Base-by-base conservation (phyloP, 805 yeast genomes). In the Yamadazyma endophytica region DNA sequence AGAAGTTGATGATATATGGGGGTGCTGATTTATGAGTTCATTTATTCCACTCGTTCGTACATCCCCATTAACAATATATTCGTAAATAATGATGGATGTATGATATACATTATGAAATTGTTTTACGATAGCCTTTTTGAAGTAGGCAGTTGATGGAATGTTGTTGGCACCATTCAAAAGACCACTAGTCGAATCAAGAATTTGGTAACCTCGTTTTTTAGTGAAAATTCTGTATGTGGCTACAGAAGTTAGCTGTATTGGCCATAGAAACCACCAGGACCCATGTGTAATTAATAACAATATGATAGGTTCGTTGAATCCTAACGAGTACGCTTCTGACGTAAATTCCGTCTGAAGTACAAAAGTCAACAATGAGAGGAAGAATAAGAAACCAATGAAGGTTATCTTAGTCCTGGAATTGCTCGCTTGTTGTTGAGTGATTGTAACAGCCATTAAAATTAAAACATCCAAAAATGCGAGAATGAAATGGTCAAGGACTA, bases 291-390 rank as follows among this genome's bases (percentile, higher is more conserved):
- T 56, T 32, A 68, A 54, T n/a, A 80, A 57, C 33, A 81, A 58
- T 15, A 85, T 54, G 14, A 84, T 64, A 0, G 96, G 95, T 48
- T 85, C 88, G 31, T 70, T 52, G 53, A 76, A 86, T 3, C 68
- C 71, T 6, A 62, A 50, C 18, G 66, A 61, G 49, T 84, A 81
- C 5, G 86, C 68, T 34, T 78, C 78, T 5, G 86, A 71, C 2
- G 94, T 84, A 37, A 79, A 63, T 51, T 86, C 96, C 0, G 96
- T 86, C 50, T 86, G 96, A 11, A 70, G 47, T 4, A 87, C 88
- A 56, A 87, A 87, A 3, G 88, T 47, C 6, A 73, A 47, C 36
- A 64, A 46, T 17, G 69, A 61, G 13, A 59, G 29, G 19, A 62
- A 26, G 32, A 66, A 65, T 19, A 64, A 48, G 2, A 51, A 26